These are phyloP conservation scores for Trichocladium antarcticum DNA, from an alignment of 495 filamentous ascomycete species.

Conservation along the genomic window DNA sequence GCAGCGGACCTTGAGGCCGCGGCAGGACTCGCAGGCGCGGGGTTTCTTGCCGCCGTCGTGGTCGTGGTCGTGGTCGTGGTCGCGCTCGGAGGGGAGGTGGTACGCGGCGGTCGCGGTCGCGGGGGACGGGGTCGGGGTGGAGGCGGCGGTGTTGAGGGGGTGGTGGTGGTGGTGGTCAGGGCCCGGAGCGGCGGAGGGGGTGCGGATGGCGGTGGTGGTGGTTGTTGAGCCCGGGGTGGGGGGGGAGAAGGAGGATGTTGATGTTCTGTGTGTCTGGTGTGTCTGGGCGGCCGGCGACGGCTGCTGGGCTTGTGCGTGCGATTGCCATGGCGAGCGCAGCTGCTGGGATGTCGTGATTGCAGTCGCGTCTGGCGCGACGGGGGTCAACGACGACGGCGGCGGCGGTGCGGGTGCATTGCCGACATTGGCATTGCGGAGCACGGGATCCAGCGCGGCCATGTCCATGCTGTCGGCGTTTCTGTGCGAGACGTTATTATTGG, in stretches of 20 bases:
- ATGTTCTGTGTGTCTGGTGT: neutral
- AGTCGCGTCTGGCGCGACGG: neutral
- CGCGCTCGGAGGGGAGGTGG: neutral
- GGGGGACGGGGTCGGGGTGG: neutral
- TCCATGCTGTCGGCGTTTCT: slow-evolving; percentile 3
- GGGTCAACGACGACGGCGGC: neutral
- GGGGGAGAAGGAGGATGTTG: slow-evolving; percentile 8
- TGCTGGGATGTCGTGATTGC: slow-evolving; percentile 1
- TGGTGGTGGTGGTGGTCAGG: neutral
- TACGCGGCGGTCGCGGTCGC: neutral
- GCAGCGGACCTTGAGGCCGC: slow-evolving; percentile 81
- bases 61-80: neutral
- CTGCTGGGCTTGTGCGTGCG: neutral
- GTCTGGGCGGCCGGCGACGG: neutral
- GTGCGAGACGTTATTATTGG: neutral
- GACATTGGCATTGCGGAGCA: slow-evolving; percentile 4
- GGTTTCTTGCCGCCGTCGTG: slow-evolving; percentile 47
- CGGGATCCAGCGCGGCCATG: neutral
- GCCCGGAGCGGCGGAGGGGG: neutral
- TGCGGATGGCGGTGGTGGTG: neutral
- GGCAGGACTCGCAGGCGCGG: slow-evolving; percentile 88
- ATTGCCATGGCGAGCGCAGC: neutral
- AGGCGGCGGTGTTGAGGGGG: neutral
- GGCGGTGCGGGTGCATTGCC: neutral
- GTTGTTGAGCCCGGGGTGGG: slow-evolving; percentile 5